Evolutionary conservation across 305 asterid genomes (phyloP), one percentile per base, ranked within the genome.

Genomic region (Plantago coronopus): DNA sequence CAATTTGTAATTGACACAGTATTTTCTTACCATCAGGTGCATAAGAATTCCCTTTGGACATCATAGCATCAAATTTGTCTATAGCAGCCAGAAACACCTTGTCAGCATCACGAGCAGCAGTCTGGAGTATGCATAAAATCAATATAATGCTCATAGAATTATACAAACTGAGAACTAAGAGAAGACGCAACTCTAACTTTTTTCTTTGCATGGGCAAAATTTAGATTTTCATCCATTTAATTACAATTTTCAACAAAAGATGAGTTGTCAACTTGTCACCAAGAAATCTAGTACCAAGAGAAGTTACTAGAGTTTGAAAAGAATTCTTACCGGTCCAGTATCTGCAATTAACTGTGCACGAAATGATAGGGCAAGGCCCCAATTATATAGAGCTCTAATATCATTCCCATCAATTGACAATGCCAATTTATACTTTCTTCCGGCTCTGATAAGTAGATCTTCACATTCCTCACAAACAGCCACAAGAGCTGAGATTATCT

Each of bases 321-420:
- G 1, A 59, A 65, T 55, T 59, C 88, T 83, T 81, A 91, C 98
- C 0, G 98, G 96, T 76, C 96, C 98, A 21, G 84, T 70, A 74
- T 91, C 95, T 53, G 98, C 87, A 73, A 91, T 84, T 81, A 91
- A 78, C 69, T 88, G 98, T 11, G 83, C 95, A 40, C 98, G 91
- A 43, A 88, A 86, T 48, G 86, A 78, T 56, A 91, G 91, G 37
- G 97, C 91, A 57, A 91, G 90, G 23, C 96, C 97, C 97, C 95
- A 88, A 70, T 91, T 88, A 78, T 88, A 85, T 79, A 91, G 60
- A 48, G 96, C 86, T 82, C 76, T 80, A 82, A 86, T 78, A 72
- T 91, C 98, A 78, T 70, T 81, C 68, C 91, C 91, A 47, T 91
- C 95, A 38, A 91, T 91, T 4, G 96, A 83, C 79, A 91, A 75